These are phyloP conservation scores for Amauroascus niger DNA, from an alignment of 2,329 filamentous ascomycete species.

Conservation along the genomic window DNA sequence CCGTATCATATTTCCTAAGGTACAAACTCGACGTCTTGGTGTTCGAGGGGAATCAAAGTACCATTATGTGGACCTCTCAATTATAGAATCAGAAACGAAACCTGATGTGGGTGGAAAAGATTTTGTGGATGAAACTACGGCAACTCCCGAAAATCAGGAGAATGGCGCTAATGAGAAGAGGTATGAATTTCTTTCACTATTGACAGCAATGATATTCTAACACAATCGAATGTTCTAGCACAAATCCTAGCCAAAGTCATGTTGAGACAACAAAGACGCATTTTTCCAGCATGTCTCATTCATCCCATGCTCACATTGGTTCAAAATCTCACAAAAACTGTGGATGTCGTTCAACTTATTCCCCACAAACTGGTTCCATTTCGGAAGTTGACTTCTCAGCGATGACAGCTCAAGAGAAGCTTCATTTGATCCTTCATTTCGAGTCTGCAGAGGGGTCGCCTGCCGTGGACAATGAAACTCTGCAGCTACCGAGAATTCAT, in stretches of 20 bases:
- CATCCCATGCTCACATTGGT: background rate
- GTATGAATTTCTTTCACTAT: background rate
- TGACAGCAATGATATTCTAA: background rate
- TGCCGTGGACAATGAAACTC: slow-evolving; percentile 54
- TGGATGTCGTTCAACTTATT: slow-evolving; percentile 6
- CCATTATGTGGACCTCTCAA: slow-evolving; percentile 59
- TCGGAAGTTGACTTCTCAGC: slow-evolving; percentile 12
- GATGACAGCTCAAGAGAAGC: slow-evolving; percentile 29
- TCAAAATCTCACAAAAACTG: slow-evolving; percentile 1
- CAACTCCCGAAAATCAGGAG: slow-evolving; percentile 8
- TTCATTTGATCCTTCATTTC: slow-evolving; percentile 35
- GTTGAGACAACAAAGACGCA: slow-evolving; percentile 1
- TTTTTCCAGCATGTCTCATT: background rate
- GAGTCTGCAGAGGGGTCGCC: slow-evolving; percentile 26
- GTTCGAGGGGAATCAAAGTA: slow-evolving; percentile 97
- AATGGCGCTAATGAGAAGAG: slow-evolving; percentile 1
- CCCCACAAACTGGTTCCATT: slow-evolving; percentile 1
- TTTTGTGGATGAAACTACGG: slow-evolving; percentile 4
- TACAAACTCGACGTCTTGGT: slow-evolving; percentile 83
- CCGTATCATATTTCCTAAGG: slow-evolving; percentile 85
- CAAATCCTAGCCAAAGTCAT: background rate
- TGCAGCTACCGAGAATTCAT: slow-evolving; percentile 77
- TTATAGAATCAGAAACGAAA: slow-evolving; percentile 38
- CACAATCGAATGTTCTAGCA: background rate
- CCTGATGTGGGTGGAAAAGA: slow-evolving; percentile 15